Evolutionary conservation across 2,329 filamentous ascomycete genomes (phyloP).

Genomic region (Colletotrichum melonis): DNA sequence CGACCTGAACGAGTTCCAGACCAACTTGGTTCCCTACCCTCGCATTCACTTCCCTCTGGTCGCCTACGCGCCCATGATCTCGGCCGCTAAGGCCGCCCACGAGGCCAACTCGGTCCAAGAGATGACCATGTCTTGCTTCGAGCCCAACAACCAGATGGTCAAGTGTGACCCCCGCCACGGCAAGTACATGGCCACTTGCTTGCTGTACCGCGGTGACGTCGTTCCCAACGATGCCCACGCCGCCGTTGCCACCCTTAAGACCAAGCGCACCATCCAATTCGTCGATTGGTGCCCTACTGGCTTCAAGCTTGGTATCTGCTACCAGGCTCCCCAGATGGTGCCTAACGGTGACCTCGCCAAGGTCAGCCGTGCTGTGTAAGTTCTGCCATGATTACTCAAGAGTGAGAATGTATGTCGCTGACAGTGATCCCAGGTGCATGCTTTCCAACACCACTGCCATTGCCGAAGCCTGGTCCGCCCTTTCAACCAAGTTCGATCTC

Average conservation of each 20-base stretch:
- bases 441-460: slow-evolving; percentile 99
- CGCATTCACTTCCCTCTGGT: slow-evolving; percentile 99
- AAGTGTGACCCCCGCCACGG: slow-evolving; percentile 98
- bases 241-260: slow-evolving; percentile 96
- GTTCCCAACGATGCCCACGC: slow-evolving; percentile 95
- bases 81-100: slow-evolving; percentile 93
- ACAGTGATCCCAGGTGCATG: slow-evolving; percentile 78
- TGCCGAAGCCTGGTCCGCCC: slow-evolving; percentile 95
- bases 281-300: slow-evolving; percentile 99
- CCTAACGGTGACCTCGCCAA: slow-evolving; percentile 97
- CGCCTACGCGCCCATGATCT: slow-evolving; percentile 94
- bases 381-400: slow-evolving; percentile 43
- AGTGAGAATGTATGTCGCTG: not conserved
- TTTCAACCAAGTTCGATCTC: slow-evolving; percentile 98
- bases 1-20: slow-evolving; percentile 99
- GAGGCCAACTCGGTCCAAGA: slow-evolving; percentile 98
- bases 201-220: slow-evolving; percentile 98
- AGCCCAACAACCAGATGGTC: slow-evolving; percentile 99
- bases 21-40: slow-evolving; percentile 98
- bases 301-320: slow-evolving; percentile 99
- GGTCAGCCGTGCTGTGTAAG: slow-evolving; percentile 97
- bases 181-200: slow-evolving; percentile 99
- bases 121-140: slow-evolving; percentile 99
- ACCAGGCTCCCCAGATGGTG: slow-evolving; percentile 95
- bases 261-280: slow-evolving; percentile 98